Percentiles rank a stretch among this genome's conserved stretches.
Evolutionary conservation across 352 stramenopile species (phyloP).

Genomic region (Phytopythium sindhum): DNA sequence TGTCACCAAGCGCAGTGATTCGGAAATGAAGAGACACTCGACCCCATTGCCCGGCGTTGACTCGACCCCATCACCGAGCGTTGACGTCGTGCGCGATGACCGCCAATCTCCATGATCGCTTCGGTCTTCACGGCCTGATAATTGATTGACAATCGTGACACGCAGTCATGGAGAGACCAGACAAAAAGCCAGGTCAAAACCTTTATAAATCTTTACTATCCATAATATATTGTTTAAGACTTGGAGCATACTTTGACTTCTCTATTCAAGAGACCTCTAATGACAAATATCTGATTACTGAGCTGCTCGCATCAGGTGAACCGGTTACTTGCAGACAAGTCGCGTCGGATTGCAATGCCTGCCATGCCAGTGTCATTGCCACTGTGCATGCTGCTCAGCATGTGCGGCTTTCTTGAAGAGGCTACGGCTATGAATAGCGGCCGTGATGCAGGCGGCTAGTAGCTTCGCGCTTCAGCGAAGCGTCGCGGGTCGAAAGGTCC

Average conservation of each 20-base stretch:
- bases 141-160: constrained; percentile 8
- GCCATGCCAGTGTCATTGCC: no score
- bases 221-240: not conserved
- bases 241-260: no score
- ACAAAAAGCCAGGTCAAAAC: constrained; percentile 5
- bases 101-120: constrained; percentile 2
- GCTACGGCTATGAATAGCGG: not conserved
- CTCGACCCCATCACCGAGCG: not conserved
- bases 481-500: not conserved
- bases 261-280: not conserved
- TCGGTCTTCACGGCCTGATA: not conserved
- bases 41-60: not conserved
- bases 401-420: not conserved
- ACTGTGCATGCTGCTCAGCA: no score
- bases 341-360: not conserved
- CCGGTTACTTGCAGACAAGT: not conserved
- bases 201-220: not conserved
- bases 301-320: not conserved
- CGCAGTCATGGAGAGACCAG: no score
- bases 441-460: not conserved
- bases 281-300: constrained; percentile 7
- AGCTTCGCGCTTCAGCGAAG: not conserved
- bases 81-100: not conserved
- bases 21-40: not conserved
- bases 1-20: not conserved